Base-by-base conservation (phyloP, 768 basidiomycete species). In the Tulasnella sp. region DNA sequence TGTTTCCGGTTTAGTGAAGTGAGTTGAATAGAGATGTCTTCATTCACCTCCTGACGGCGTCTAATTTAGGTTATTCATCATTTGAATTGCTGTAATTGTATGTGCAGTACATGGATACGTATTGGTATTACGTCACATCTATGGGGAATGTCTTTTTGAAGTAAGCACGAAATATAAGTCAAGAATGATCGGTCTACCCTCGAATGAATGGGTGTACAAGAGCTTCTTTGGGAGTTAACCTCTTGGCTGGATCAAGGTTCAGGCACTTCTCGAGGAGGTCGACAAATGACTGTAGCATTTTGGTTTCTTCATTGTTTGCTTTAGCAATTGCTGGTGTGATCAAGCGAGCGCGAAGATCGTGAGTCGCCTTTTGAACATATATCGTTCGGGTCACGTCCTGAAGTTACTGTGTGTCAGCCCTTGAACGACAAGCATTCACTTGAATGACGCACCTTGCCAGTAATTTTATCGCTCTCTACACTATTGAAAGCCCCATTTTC, bases 211-310 rank as follows among this genome's bases (percentile, higher is more conserved):
- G 78, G 66, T 96, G 91, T 7, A 73, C 65, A 34, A 96, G 71
- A 3, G 88, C 91, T 61, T 96, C 93, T 60, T 82, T 79, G 1
- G 92, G 91, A n/a, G 79, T 79, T 28, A 95, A 77, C 60, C 93
- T 69, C 63, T 88, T 78, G 35, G 77, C 72, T 2, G 92, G 85
- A 62, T 98, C 93, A 13, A 99, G 72, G 19, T 77, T 70, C 24
- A 95, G 71, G 63, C 92, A 93, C 67, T 83, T 91, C 61, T 98
- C 92, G 52, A 99, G 65, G 39, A 98, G 65, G 63, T 98, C 92
- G 43, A 93, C 75, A 60, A 99, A 95, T 4, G 79, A 76, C 20
- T 72, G 61, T 8, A 95, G 57, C 57, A 87, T 64, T 65, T 86
- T 87, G 61, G 72, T 77, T 67, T 96, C 91, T 51, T 93, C 92